Percentiles rank a stretch among this genome's conserved stretches.
These are phyloP conservation scores for Monotropa hypopitys DNA, from an alignment of 179 eudicot genomes.

Conservation along the genomic window DNA sequence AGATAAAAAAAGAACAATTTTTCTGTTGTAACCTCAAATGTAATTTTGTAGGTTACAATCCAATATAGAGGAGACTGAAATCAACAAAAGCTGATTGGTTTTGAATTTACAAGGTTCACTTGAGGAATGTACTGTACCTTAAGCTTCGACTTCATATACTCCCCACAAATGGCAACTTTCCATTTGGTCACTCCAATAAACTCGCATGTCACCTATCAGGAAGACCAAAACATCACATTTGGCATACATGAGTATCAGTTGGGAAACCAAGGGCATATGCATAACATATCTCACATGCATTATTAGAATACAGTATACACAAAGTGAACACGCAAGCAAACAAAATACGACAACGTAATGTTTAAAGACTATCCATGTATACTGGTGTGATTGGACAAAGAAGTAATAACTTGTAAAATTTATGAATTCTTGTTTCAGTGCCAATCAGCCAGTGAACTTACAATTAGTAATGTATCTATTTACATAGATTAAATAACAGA, in stretches of 20 bases:
- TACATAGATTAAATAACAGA: neutral
- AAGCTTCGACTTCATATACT: slow-evolving; percentile 76
- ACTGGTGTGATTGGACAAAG: neutral
- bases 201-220: slow-evolving; percentile 52
- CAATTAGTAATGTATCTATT: neutral
- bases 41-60: neutral
- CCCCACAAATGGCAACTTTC: slow-evolving; percentile 95
- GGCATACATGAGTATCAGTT: neutral
- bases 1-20: neutral
- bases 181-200: slow-evolving; percentile 69
- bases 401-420: neutral
- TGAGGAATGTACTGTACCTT: slow-evolving; percentile 31
- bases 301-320: neutral
- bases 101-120: neutral
- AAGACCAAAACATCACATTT: neutral
- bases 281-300: neutral
- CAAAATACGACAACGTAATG: neutral
- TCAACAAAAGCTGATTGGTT: neutral
- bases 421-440: neutral
- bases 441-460: neutral
- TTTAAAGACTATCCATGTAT: neutral
- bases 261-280: neutral
- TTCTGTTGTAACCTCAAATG: neutral
- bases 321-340: neutral
- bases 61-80: neutral